Conservation (phyloP, 2,329 filamentous ascomycete species). For the Fusarium nygamai region DNA sequence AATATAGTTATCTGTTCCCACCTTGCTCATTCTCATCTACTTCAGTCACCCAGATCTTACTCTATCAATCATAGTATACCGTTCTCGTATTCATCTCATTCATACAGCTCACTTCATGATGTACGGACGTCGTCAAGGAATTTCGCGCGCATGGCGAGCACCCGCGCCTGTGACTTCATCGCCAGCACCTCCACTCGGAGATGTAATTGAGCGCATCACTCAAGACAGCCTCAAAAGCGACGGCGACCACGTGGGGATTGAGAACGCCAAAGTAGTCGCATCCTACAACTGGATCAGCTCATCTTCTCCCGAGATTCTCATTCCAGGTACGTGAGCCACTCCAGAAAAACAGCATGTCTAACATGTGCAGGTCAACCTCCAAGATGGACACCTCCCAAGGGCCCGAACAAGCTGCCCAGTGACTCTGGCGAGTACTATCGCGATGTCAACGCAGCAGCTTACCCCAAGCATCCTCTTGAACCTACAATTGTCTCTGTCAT, state of each 20-base stretch:
- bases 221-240: not conserved
- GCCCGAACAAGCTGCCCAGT: not conserved
- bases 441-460: conserved; percentile 63
- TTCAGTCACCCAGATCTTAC: fast-evolving
- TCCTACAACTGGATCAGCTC: conserved; percentile 63
- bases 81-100: fast-evolving
- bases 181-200: conserved; percentile 35
- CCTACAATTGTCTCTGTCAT: conserved; percentile 57
- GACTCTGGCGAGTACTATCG: conserved; percentile 63
- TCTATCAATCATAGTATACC: not conserved
- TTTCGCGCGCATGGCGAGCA: not conserved
- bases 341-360: not conserved
- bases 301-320: conserved; percentile 53
- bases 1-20: not conserved
- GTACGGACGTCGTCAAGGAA: not conserved
- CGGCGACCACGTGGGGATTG: conserved; percentile 41
- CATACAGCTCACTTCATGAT: not conserved
- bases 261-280: conserved; percentile 51
- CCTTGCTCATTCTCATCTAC: not conserved
- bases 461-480: conserved; percentile 60
- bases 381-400: conserved; percentile 30
- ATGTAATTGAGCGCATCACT: conserved; percentile 34
- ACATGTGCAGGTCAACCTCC: conserved; percentile 37
- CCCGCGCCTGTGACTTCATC: not conserved
- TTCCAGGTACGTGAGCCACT: conserved; percentile 49